phyloP scores from a whole-genome alignment of 208 protist species.

The Trypanosoma brucei region DNA sequence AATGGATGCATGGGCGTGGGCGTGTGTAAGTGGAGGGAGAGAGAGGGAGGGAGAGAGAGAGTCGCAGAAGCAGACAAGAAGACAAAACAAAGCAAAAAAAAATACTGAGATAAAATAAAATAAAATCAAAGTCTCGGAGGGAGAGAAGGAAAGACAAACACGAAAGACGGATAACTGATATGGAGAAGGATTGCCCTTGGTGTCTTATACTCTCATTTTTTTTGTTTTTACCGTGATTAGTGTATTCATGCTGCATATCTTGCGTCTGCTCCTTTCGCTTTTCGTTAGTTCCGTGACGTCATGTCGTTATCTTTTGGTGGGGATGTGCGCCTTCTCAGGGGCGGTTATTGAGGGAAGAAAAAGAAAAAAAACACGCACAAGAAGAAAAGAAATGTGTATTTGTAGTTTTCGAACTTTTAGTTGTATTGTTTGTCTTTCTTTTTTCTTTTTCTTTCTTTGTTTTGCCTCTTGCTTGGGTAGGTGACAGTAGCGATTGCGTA shows the following conservation, averaged over 20 bases:
- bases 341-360: too few species aligned
- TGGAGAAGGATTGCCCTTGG: background rate
- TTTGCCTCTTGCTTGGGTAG: too few species aligned
- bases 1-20: background rate
- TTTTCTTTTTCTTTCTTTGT: too few species aligned
- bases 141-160: background rate
- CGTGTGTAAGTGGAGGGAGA: background rate
- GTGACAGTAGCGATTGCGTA: too few species aligned
- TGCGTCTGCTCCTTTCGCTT: background rate
- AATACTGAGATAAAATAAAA: constrained; percentile 5
- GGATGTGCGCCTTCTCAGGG: too few species aligned
- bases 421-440: too few species aligned
- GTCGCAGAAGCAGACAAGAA: background rate
- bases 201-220: too few species aligned
- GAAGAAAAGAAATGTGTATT: too few species aligned
- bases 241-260: too few species aligned
- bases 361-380: too few species aligned
- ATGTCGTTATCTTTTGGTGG: background rate
- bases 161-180: background rate
- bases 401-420: too few species aligned
- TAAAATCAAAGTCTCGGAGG: background rate
- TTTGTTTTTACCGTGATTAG: too few species aligned
- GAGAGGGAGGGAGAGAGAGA: background rate
- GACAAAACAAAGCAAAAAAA: background rate
- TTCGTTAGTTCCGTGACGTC: background rate